Percentiles rank a stretch among this genome's conserved stretches.
Evolutionary conservation across 306 rosid species (phyloP).

Genomic region (Begonia loranthoides): DNA sequence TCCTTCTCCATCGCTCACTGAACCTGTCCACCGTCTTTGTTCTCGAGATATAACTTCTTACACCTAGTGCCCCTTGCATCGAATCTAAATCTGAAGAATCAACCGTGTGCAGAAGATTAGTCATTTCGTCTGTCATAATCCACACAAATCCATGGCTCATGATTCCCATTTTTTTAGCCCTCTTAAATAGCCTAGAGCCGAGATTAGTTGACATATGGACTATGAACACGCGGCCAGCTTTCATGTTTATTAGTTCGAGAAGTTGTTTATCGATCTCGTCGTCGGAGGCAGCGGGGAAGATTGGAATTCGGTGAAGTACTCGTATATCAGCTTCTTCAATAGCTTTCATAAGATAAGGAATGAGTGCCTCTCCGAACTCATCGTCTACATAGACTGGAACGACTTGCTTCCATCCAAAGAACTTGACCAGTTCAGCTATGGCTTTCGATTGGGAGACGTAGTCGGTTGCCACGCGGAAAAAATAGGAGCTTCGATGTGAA

Average conservation of each 20-base stretch:
- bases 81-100: conserved; percentile 11
- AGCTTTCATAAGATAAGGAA: conserved; percentile 27
- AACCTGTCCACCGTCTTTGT: conserved; percentile 18
- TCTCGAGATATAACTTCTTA: conserved; percentile 23
- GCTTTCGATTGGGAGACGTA: conserved; percentile 31
- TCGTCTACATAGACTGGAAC: conserved; percentile 38
- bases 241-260: conserved; percentile 29
- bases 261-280: conserved; percentile 25
- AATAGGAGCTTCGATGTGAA: conserved; percentile 24
- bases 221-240: conserved; percentile 31
- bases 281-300: conserved; percentile 24
- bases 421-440: conserved; percentile 17
- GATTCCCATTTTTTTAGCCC: conserved; percentile 37
- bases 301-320: conserved; percentile 19
- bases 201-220: conserved; percentile 23
- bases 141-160: conserved; percentile 39
- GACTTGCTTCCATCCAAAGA: conserved; percentile 40
- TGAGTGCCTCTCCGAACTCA: conserved; percentile 25
- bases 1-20: conserved; percentile 20
- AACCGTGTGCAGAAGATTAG: conserved; percentile 10
- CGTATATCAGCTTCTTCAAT: conserved; percentile 21
- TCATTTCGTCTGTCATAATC: conserved; percentile 26
- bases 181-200: conserved; percentile 17
- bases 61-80: conserved; percentile 46
- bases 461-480: conserved; percentile 22